A percentile compares a stretch with the other conserved stretches of the same genome.
These are phyloP conservation scores for Ogataea parapolymorpha DNA, from an alignment of 805 yeast species.

Conservation along the genomic window DNA sequence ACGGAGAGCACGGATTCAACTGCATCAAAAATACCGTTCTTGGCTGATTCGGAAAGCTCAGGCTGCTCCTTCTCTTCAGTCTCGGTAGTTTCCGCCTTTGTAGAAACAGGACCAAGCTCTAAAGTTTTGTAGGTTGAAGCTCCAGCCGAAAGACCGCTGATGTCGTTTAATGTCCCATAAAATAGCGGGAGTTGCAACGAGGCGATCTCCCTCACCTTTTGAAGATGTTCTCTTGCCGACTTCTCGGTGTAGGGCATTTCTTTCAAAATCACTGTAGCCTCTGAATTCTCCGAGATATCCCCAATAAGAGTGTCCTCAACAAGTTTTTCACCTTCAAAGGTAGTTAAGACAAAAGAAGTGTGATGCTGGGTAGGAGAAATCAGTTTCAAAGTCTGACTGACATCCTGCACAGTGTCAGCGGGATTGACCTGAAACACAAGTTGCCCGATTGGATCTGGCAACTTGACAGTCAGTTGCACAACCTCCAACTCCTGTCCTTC, in stretches of 20 bases:
- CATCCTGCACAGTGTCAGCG: constrained; percentile 51
- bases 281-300: constrained; percentile 30
- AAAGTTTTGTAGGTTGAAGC: constrained; percentile 44
- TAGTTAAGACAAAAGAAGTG: constrained; percentile 53
- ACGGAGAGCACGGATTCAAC: constrained; percentile 19
- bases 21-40: constrained; percentile 17
- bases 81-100: constrained; percentile 17
- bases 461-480: constrained; percentile 24
- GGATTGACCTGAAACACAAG: constrained; percentile 26
- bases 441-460: constrained; percentile 28
- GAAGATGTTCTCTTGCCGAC: constrained; percentile 59
- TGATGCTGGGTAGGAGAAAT: constrained; percentile 54
- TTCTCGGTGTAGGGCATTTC: constrained; percentile 60
- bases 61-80: constrained; percentile 22
- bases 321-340: constrained; percentile 34
- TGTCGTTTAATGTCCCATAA: constrained; percentile 37
- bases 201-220: constrained; percentile 57
- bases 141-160: constrained; percentile 44
- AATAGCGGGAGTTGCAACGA: constrained; percentile 50
- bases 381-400: constrained; percentile 56
- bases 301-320: constrained; percentile 33
- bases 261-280: constrained; percentile 37
- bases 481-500: constrained; percentile 12
- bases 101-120: constrained; percentile 20
- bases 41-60: constrained; percentile 34